These are phyloP conservation scores for Neofusicoccum sp. DNA, from an alignment of 2,329 filamentous ascomycete species.

Conservation along the genomic window DNA sequence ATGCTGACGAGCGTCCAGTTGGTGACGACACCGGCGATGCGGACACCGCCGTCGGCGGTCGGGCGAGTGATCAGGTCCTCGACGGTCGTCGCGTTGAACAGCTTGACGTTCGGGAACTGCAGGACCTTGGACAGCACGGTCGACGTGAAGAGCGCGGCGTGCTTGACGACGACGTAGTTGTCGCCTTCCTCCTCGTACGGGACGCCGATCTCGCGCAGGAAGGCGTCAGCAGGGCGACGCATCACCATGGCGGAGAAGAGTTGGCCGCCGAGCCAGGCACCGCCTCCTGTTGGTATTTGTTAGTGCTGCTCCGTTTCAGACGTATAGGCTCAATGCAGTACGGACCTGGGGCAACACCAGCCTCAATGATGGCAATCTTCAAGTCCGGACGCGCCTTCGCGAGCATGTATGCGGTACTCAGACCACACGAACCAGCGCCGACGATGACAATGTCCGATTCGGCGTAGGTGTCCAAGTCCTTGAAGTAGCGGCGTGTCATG, in stretches of 20 bases:
- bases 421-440: conserved; percentile 83
- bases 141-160: conserved; percentile 87
- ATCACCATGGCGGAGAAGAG: conserved; percentile 95
- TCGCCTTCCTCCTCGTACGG: conserved; percentile 84
- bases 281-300: conserved; percentile 57
- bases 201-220: conserved; percentile 77
- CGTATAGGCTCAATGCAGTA: no score
- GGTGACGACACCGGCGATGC: conserved; percentile 85
- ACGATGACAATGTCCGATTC: conserved; percentile 94
- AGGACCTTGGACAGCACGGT: conserved; percentile 83
- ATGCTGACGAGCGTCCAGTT: conserved; percentile 93
- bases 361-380: conserved; percentile 88
- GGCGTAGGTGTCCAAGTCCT: conserved; percentile 82
- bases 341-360: conserved; percentile 71
- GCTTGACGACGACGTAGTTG: conserved; percentile 83
- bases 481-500: conserved; percentile 92
- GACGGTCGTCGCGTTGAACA: conserved; percentile 91
- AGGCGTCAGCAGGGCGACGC: conserved; percentile 85
- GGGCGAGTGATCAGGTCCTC: conserved; percentile 89
- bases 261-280: conserved; percentile 90
- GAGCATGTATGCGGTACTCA: conserved; percentile 80
- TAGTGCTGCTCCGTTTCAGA: no score
- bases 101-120: conserved; percentile 84
- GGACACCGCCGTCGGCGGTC: conserved; percentile 50
- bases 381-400: conserved; percentile 82